These are phyloP conservation scores for Ceriops decandra DNA, from an alignment of 345 rosid genomes.

Conservation along the genomic window DNA sequence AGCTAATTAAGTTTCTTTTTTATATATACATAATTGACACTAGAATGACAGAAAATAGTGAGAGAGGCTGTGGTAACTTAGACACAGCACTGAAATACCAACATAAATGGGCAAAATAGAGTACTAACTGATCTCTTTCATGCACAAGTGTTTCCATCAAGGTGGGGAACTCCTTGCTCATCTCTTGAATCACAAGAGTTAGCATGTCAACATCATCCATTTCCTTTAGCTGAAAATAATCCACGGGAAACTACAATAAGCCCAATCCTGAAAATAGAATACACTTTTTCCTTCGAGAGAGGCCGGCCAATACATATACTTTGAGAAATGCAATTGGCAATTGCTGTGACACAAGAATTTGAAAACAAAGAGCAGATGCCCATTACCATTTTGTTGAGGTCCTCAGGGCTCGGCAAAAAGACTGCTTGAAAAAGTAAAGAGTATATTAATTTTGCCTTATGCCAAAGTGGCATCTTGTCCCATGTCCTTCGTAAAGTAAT, in stretches of 20 bases:
- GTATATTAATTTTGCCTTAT: slow-evolving; percentile 65
- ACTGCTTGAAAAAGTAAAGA: slow-evolving; percentile 74
- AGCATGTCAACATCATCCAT: slow-evolving; percentile 92
- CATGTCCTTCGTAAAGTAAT: slow-evolving; percentile 78
- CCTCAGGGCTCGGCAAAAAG: slow-evolving; percentile 76
- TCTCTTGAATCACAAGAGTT: slow-evolving; percentile 94
- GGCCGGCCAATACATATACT: too few relatives aligned
- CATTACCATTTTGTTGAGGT: slow-evolving; percentile 74
- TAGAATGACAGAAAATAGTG: too few relatives aligned
- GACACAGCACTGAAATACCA: neutral
- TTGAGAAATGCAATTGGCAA: too few relatives aligned
- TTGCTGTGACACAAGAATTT: too few relatives aligned
- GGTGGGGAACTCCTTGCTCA: slow-evolving; percentile 96
- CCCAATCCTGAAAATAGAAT: too few relatives aligned
- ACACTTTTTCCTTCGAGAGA: too few relatives aligned
- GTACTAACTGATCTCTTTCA: slow-evolving; percentile 93
- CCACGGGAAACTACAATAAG: slow-evolving; percentile 11
- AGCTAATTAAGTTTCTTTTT: too few relatives aligned
- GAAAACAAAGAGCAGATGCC: neutral
- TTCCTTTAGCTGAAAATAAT: slow-evolving; percentile 64
- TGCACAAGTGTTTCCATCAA: slow-evolving; percentile 91
- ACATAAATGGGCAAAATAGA: slow-evolving; percentile 16
- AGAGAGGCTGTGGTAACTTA: too few relatives aligned
- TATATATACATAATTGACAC: too few relatives aligned
- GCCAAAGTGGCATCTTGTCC: slow-evolving; percentile 94